Conservation (phyloP, 23 red algal species). For the Gracilariopsis chorda region DNA sequence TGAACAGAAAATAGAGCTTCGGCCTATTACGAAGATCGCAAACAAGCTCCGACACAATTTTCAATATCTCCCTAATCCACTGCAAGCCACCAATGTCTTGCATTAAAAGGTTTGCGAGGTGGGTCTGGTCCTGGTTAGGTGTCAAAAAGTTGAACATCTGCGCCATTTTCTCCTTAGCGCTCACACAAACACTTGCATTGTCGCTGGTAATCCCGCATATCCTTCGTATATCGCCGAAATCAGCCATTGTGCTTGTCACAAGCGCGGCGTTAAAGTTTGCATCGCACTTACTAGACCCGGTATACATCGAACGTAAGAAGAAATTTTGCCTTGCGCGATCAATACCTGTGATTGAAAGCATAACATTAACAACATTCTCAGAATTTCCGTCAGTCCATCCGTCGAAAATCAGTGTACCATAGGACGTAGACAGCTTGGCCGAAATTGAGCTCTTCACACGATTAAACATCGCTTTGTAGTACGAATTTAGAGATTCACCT, state of each 20-base stretch:
- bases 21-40: background rate
- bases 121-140: background rate
- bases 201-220: slow-evolving; percentile 20
- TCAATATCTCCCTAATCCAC: slow-evolving; percentile 5
- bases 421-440: background rate
- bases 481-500: too few species aligned
- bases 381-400: background rate
- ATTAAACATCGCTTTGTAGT: too few species aligned
- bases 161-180: background rate
- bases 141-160: background rate
- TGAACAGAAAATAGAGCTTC: background rate
- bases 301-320: slow-evolving; percentile 12
- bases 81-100: background rate
- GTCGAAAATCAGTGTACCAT: slow-evolving; percentile 33
- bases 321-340: background rate
- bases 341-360: background rate
- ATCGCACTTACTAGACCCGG: background rate
- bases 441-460: background rate
- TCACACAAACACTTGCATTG: background rate
- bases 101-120: background rate
- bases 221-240: background rate
- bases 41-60: background rate
- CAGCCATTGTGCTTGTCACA: background rate
- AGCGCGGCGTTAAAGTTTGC: background rate
- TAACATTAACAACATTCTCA: background rate